Base-by-base conservation (phyloP, 1,284 basidiomycete genomes). In the Trichosporon faecale region DNA sequence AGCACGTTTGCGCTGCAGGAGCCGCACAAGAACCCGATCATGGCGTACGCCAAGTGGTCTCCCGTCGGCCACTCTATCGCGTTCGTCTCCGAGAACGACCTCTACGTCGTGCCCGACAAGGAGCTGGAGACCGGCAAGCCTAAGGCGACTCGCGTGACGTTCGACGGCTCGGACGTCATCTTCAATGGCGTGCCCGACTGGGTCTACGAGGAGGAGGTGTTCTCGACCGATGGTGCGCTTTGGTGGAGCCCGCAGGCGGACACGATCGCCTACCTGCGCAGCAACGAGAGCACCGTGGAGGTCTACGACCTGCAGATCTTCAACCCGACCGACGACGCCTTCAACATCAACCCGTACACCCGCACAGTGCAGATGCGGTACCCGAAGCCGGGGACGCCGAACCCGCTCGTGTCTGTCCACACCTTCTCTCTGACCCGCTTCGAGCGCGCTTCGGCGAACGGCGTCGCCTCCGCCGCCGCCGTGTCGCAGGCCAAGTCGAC, bases 181-280 rank as follows among this genome's bases (percentile, higher is more conserved):
- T 98, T 98, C 86, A 91, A 98, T 77, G 96, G 95, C 6, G 91
- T 98, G 0, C 93, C 94, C 0, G 94, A 97, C 82, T 98, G 96
- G 93, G 94, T 96, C 6, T 97, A 97, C 81, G 95, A 98, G 82
- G 95, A 98, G 82, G 95, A 98, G 80, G 83, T 98, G 27, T 92
- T 94, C 74, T 84, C 86, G 4, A 79, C 84, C 40, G 89, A 94
- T 76, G 89, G 83, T 66, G 90, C 94, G 0, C 85, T 96, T 7
- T 98, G 94, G 94, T 98, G 93, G 91, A 91, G 91, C 31, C 95
- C 95, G 0, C 89, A 92, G 75, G 90, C 91, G 0, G 84, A 87
- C 11, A 91, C 91, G 73, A 76, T 98, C 44, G 93, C 94, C 0
- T 99, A 91, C 84, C 88, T 98, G 52, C 85, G 88, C 16, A 89